These are phyloP conservation scores for Corniculantispora saksenae DNA, from an alignment of 2,329 filamentous ascomycete species.

Conservation along the genomic window DNA sequence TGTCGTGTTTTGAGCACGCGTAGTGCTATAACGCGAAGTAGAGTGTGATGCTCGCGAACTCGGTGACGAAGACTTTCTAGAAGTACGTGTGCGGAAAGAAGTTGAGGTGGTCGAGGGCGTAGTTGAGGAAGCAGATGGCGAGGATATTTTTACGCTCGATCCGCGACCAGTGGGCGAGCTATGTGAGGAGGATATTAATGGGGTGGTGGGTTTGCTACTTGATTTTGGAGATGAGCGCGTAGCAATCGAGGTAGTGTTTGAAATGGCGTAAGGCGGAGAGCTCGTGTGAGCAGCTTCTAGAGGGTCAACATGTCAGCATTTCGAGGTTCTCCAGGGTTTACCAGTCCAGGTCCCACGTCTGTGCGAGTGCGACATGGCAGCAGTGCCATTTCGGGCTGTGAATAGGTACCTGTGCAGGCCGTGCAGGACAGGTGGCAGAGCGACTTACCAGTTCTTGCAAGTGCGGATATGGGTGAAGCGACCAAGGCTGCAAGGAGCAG, in stretches of 20 bases:
- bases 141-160: background rate
- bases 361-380: background rate
- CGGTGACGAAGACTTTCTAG: background rate
- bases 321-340: background rate
- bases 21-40: background rate
- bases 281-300: background rate
- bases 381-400: background rate
- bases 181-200: background rate
- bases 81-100: background rate
- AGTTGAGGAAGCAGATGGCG: background rate
- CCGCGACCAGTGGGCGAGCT: background rate
- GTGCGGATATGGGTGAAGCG: constrained; percentile 20
- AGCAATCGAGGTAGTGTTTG: constrained; percentile 8
- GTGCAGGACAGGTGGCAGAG: background rate
- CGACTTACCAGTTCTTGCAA: constrained; percentile 21
- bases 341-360: background rate
- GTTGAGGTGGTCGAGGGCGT: background rate
- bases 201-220: background rate
- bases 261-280: constrained; percentile 3
- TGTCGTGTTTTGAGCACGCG: background rate
- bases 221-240: background rate
- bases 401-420: no score
- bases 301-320: background rate
- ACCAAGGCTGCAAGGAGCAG: constrained; percentile 24
- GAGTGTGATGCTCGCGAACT: background rate